A percentile compares a stretch with the other conserved stretches of the same genome.
These are phyloP conservation scores for Craterostigma plantagineum DNA, from an alignment of 257 asterid species.

Conservation along the genomic window DNA sequence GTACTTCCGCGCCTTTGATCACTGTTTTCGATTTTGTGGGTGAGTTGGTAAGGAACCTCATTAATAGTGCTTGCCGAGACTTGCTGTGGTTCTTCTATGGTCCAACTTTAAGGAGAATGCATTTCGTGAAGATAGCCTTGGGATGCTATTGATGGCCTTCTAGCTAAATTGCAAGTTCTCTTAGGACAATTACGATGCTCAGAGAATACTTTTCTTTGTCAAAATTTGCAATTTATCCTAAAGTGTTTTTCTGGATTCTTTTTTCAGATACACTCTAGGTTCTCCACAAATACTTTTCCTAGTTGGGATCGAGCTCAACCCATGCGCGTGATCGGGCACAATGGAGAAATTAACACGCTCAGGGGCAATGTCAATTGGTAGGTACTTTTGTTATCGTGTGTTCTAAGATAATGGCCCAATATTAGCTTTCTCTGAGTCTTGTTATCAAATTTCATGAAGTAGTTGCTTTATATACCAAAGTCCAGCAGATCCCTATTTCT, in stretches of 20 bases:
- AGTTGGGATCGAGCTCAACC: conserved; percentile 99
- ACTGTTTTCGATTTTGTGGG: conserved; percentile 71
- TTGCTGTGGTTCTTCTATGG: conserved; percentile 45
- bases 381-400: conserved; percentile 9
- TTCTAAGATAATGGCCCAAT: background rate
- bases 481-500: no score
- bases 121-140: conserved; percentile 39
- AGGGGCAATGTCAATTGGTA: conserved; percentile 95
- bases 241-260: conserved; percentile 13
- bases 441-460: no score
- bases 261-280: conserved; percentile 78
- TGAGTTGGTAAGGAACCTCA: conserved; percentile 89
- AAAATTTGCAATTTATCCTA: background rate
- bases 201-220: no score
- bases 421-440: no score
- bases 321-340: conserved; percentile 97
- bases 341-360: conserved; percentile 95
- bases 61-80: conserved; percentile 69
- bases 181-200: no score
- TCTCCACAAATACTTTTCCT: conserved; percentile 96
- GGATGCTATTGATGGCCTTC: no score
- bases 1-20: conserved; percentile 99
- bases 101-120: conserved; percentile 29
- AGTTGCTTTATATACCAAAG: no score
- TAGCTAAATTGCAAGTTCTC: no score